Evolutionary conservation across 2,329 filamentous ascomycete species (phyloP), one percentile per base, ranked within the genome.

Genomic region (Bipolaris oryzae): DNA sequence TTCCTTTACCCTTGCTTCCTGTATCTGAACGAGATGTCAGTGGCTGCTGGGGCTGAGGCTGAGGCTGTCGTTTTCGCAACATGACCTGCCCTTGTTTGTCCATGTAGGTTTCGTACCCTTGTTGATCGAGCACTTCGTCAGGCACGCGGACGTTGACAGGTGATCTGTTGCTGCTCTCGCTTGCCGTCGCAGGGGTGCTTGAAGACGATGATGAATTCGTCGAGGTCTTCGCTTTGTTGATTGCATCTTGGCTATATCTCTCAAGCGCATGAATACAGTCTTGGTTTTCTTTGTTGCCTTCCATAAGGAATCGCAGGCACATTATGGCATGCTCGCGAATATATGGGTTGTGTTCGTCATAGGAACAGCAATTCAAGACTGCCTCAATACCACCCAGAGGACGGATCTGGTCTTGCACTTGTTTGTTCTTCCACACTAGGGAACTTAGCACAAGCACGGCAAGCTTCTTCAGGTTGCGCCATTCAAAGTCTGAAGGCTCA

Each of bases 291-390:
- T 88, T 84, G 58, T 88, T 91, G 11, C 89, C 89, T 65, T 91
- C 89, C 77, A 91, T 85, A 5, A 90, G 81, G 51, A 78, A 78
- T 1, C 76, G 68, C 3, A 78, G 65, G 44, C 84, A 87, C 63
- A 86, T 79, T 55, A 81, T 81, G 60, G 85, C 83, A 62, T 86
- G 90, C 75, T 98, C 94, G 69, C 94, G 91, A 61, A 96, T 93
- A 72, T 94, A 97, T 0, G 92, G 92, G 71, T 97, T 97, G 77
- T 96, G 87, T 66, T 94, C 92, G 72, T 98, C 94, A 72, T 95
- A 95, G 31, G 88, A 85, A 68, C 92, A 97, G 76, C 92, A 96
- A 70, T 92, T 92, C 15, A 97, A 84, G 18, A 98, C 84, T 0
- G 91, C 88, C 64, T 96, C 90, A 41, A 98, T 90, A 39, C 94